Evolutionary conservation across 1,284 basidiomycete genomes (phyloP), one percentile per base, ranked within the genome.

Genomic region (Mrakiaceae sp.): DNA sequence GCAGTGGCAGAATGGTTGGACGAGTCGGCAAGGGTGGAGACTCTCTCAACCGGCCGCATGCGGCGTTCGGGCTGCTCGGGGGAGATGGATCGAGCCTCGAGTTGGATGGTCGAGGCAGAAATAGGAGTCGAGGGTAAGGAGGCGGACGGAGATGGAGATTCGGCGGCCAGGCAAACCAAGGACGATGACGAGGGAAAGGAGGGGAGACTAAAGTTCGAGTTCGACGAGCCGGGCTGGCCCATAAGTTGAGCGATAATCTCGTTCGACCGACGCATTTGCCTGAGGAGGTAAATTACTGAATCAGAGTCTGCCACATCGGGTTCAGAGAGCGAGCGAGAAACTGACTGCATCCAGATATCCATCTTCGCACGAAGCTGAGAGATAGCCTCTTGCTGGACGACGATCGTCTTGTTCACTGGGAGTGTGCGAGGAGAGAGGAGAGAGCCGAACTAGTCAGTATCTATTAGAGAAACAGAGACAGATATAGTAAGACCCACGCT

Each of bases 351-450:
- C 60, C 60, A 62, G 9, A n/a, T 46, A 2, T 40, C 46, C 39
- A 65, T 27, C 47, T 58, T 56, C 3, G 4, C 16, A 7, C 44
- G 59, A 7, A 62, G 55, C 6, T 62, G 42, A 1, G 59, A 27
- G 51, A 66, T 57, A 4, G 62, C 42, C 7, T 62, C 64, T n/a
- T 44, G 48, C 48, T 66, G 60, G 39, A 47, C 40, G 9, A 27
- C 47, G 56, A 66, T 66, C 3, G 57, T 66, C 46, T 58, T 46
- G 43, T 66, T 66, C 27, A 66, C 64, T 66, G 42, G 7, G n/a
- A 12, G 42, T 11, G 42, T 3, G n/a, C 5, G 51, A 54, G 49
- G 47, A 27, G 43, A 14, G 42, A 11, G 8, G 10, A n/a, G 46
- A 51, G 40, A 1, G 16, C 27, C 27, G 27, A 27, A 27, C 27